Evolutionary conservation across 176 grass and related monocot species (phyloP).

Genomic region (Triticum urartu): DNA sequence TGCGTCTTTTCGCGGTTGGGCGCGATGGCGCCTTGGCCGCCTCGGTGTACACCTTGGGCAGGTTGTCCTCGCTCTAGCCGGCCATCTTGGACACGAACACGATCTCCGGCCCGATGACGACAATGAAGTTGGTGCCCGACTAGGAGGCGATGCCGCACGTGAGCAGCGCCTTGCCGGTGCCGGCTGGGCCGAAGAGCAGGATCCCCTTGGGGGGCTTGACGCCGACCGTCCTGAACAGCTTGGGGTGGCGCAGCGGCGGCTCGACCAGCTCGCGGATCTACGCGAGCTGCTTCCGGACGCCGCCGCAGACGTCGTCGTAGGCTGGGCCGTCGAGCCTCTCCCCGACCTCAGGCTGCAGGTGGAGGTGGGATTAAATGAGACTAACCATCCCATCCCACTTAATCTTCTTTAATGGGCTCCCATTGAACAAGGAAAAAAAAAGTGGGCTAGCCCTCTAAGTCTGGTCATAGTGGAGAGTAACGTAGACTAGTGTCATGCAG

Average conservation of each 20-base stretch:
- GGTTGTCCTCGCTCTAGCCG: conserved; percentile 43
- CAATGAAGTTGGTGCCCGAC: conserved; percentile 39
- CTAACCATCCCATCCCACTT: too few relatives aligned
- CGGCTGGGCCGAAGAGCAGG: conserved; percentile 54
- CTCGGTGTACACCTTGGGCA: conserved; percentile 35
- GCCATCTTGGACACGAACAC: conserved; percentile 56
- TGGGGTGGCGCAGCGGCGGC: conserved; percentile 53
- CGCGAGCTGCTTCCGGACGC: conserved; percentile 24
- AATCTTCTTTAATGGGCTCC: too few relatives aligned
- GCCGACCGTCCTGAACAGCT: conserved; percentile 50
- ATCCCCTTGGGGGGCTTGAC: conserved; percentile 54
- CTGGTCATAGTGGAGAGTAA: too few relatives aligned
- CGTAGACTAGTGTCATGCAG: too few relatives aligned
- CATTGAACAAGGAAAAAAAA: too few relatives aligned
- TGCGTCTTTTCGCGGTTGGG: conserved; percentile 55
- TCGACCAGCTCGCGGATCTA: background rate
- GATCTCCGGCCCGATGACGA: conserved; percentile 56
- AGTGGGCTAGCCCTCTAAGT: too few relatives aligned
- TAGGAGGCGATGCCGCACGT: conserved; percentile 46
- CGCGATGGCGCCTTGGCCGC: conserved; percentile 33
- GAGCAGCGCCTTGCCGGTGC: conserved; percentile 61
- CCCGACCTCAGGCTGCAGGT: conserved; percentile 29
- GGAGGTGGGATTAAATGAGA: too few relatives aligned
- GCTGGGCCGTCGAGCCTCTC: conserved; percentile 49
- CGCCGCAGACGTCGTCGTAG: conserved; percentile 53